phyloP scores from a whole-genome alignment of 495 filamentous ascomycete species.

The Pyronema omphalodes region DNA sequence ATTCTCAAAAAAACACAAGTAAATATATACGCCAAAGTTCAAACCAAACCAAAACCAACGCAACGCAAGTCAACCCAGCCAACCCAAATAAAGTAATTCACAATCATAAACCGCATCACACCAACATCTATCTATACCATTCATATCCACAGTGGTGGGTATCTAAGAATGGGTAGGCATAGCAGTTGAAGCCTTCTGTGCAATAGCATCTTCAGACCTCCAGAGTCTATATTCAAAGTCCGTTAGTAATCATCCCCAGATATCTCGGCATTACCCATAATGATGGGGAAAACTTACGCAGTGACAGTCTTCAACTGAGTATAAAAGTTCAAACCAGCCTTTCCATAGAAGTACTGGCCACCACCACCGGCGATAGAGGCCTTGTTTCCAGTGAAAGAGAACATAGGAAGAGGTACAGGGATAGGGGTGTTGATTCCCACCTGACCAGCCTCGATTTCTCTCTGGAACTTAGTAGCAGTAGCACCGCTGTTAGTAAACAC shows the following conservation, averaged over 20 bases:
- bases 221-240: constrained; percentile 40
- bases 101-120: too few species aligned
- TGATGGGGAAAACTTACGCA: constrained; percentile 9
- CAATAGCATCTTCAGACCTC: constrained; percentile 66
- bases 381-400: constrained; percentile 97
- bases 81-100: too few species aligned
- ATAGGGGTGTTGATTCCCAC: constrained; percentile 73
- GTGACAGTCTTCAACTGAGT: constrained; percentile 97
- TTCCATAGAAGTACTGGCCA: constrained; percentile 87
- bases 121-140: too few species aligned
- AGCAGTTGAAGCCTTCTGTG: constrained; percentile 61
- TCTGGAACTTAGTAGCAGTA: constrained; percentile 41
- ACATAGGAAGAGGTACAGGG: constrained; percentile 67
- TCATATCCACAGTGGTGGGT: too few species aligned
- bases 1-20: too few species aligned
- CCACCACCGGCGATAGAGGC: constrained; percentile 85
- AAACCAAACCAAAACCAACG: too few species aligned
- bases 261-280: not conserved
- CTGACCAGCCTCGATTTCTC: constrained; percentile 55
- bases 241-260: not conserved
- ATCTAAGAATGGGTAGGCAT: constrained; percentile 67
- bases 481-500: constrained; percentile 45
- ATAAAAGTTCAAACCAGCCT: constrained; percentile 80
- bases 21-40: too few species aligned
- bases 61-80: too few species aligned